A percentile compares a stretch with the other conserved stretches of the same genome.
phyloP scores from a whole-genome alignment of 208 protist genomes.

The Trichomonas tenax region DNA sequence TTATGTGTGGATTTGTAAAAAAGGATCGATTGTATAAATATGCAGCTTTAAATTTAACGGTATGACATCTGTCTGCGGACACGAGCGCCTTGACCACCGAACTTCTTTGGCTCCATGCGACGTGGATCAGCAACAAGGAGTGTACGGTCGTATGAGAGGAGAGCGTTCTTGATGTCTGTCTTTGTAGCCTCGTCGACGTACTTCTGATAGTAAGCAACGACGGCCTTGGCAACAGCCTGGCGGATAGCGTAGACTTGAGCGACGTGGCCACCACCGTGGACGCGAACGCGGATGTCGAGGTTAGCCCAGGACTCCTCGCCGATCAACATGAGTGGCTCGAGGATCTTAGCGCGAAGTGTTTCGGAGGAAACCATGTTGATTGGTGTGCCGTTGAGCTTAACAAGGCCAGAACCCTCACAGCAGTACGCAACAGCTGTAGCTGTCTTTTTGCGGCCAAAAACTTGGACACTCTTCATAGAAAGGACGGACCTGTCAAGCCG shows the following conservation, averaged over 20 bases:
- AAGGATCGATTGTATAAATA: too few relatives aligned
- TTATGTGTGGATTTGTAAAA: too few relatives aligned
- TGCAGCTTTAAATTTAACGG: conserved; percentile 62
- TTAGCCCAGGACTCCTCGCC: conserved; percentile 71
- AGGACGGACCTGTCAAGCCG: too few relatives aligned
- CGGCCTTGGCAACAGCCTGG: conserved; percentile 93
- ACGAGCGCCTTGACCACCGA: conserved; percentile 94
- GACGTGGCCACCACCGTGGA: conserved; percentile 88
- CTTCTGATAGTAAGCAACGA: conserved; percentile 98
- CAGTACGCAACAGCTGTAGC: conserved; percentile 91
- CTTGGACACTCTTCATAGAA: conserved; percentile 34
- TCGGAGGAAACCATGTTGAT: conserved; percentile 86
- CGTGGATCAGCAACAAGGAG: conserved; percentile 97
- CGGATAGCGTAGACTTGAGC: conserved; percentile 91
- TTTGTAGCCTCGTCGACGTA: conserved; percentile 84
- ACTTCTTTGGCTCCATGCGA: conserved; percentile 98
- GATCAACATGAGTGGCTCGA: conserved; percentile 81
- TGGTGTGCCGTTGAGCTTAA: conserved; percentile 92
- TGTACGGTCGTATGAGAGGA: conserved; percentile 86
- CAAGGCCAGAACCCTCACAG: conserved; percentile 82
- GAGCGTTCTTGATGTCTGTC: conserved; percentile 86
- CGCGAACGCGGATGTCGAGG: conserved; percentile 79
- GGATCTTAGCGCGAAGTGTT: conserved; percentile 85
- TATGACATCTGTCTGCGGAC: conserved; percentile 98
- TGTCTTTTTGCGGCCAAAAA: conserved; percentile 76